These are phyloP conservation scores for Beauveria sp. DNA, from an alignment of 2,329 filamentous ascomycete species.

Conservation along the genomic window DNA sequence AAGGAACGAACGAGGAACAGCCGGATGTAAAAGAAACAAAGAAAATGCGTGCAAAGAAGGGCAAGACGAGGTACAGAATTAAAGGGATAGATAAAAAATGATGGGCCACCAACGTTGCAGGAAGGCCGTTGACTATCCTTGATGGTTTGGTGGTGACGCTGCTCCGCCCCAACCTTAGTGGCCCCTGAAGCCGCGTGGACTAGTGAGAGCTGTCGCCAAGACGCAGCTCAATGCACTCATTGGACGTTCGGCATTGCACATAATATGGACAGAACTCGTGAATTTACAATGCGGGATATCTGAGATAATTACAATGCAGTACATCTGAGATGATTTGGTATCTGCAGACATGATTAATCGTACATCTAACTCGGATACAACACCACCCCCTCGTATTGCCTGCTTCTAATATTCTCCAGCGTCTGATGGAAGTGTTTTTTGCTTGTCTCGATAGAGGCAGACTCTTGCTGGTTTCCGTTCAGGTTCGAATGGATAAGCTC, in stretches of 20 bases:
- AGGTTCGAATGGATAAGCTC: conserved; percentile 97
- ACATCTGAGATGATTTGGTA: neutral
- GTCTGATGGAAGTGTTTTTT: conserved; percentile 92
- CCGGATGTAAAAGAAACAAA: neutral
- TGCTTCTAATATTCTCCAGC: conserved; percentile 81
- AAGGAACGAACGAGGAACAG: neutral
- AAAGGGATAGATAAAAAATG: conserved; percentile 1
- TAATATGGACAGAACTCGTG: neutral
- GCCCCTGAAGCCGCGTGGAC: conserved; percentile 6
- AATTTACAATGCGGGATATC: conserved; percentile 3
- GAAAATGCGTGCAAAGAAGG: neutral
- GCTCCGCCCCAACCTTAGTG: conserved; percentile 8
- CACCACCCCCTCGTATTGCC: conserved; percentile 90
- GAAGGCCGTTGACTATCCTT: neutral
- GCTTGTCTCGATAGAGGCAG: conserved; percentile 76
- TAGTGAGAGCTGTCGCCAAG: neutral
- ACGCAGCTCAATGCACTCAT: neutral
- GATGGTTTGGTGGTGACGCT: neutral
- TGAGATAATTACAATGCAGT: conserved; percentile 4
- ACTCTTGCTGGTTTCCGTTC: conserved; percentile 74
- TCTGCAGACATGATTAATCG: neutral
- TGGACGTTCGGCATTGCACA: neutral
- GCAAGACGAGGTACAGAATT: neutral
- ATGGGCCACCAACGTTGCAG: neutral
- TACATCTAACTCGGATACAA: conserved; percentile 45